A percentile compares a stretch with the other conserved stretches of the same genome.
Conservation (phyloP, 2,329 filamentous ascomycete genomes). For the Penicillium sp. region DNA sequence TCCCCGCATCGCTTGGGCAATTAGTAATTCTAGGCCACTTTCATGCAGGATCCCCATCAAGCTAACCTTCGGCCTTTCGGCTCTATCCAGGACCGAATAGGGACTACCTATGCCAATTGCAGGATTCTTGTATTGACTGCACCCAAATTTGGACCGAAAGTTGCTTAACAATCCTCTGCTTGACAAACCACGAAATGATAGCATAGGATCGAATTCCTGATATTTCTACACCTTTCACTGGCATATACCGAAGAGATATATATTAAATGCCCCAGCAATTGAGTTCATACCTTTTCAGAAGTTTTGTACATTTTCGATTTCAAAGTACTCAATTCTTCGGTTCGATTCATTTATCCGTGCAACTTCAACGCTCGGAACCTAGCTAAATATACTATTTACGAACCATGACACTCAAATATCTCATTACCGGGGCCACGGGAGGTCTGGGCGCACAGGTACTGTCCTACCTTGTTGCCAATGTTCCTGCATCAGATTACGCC, state of each 20-base stretch:
- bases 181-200: not conserved
- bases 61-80: not conserved
- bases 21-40: not conserved
- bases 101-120: not conserved
- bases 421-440: constrained; percentile 40
- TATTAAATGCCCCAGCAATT: too few species aligned
- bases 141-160: not conserved
- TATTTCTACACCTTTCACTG: not conserved
- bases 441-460: constrained; percentile 38
- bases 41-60: not conserved
- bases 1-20: not conserved
- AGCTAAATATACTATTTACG: not conserved
- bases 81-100: not conserved
- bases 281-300: not conserved
- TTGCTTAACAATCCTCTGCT: not conserved
- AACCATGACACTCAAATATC: constrained; percentile 37
- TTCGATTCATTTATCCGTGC: not conserved
- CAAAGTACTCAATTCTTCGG: not conserved
- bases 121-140: not conserved
- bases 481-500: constrained; percentile 48
- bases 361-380: too few species aligned
- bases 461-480: constrained; percentile 31
- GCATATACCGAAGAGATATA: too few species aligned
- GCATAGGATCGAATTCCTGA: not conserved
- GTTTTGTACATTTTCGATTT: not conserved